A percentile compares a stretch with the other conserved stretches of the same genome.
These are phyloP conservation scores for Aplosporella prunicola DNA, from an alignment of 2,329 filamentous ascomycete species.

Conservation along the genomic window DNA sequence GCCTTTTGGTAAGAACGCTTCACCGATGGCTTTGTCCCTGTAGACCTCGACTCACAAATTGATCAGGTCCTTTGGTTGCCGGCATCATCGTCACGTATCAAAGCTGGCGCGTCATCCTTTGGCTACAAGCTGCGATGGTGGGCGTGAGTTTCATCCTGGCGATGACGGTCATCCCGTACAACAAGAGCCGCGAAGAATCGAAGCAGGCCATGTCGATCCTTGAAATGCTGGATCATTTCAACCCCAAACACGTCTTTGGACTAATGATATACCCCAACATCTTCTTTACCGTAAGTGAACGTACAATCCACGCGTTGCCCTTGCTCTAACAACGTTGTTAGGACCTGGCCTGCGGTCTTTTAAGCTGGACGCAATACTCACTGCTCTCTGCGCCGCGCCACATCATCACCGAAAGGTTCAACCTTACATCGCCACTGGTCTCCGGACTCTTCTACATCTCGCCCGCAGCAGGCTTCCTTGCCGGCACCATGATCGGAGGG, in stretches of 20 bases:
- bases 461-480: slow-evolving; percentile 16
- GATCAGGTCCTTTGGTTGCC: slow-evolving; percentile 20
- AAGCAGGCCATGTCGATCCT: slow-evolving; percentile 11
- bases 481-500: slow-evolving; percentile 16
- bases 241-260: slow-evolving; percentile 16
- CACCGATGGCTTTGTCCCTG: background rate
- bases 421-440: slow-evolving; percentile 14
- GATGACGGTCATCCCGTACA: slow-evolving; percentile 17
- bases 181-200: slow-evolving; percentile 9
- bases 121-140: slow-evolving; percentile 25
- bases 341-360: slow-evolving; percentile 17
- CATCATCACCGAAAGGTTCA: slow-evolving; percentile 14
- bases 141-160: slow-evolving; percentile 20
- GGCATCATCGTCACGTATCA: slow-evolving; percentile 25
- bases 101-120: slow-evolving; percentile 23
- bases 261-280: slow-evolving; percentile 19
- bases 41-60: background rate
- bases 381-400: slow-evolving; percentile 16
- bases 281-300: slow-evolving; percentile 16
- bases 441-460: slow-evolving; percentile 18
- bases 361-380: slow-evolving; percentile 17
- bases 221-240: slow-evolving; percentile 13
- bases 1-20: slow-evolving; percentile 26
- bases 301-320: no score
- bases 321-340: no score